A percentile compares a stretch with the other conserved stretches of the same genome.
Conservation (phyloP, 768 basidiomycete genomes). For the Albatrellus ellisii region DNA sequence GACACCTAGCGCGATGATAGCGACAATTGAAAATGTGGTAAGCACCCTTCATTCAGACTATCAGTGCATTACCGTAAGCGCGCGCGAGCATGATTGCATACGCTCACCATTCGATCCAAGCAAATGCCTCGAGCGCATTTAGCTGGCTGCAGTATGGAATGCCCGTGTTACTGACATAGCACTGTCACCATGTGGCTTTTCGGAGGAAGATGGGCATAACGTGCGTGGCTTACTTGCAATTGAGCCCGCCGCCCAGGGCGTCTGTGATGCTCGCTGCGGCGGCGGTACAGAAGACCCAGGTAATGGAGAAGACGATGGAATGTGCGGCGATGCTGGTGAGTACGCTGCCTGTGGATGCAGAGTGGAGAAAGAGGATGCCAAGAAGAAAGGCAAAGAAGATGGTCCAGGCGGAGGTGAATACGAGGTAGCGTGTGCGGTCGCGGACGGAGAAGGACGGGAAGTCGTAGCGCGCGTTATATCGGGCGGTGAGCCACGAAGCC, state of each 20-base stretch:
- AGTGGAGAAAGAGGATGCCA: conserved; percentile 39
- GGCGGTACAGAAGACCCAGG: conserved; percentile 72
- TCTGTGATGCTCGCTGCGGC: conserved; percentile 60
- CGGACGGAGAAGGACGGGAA: conserved; percentile 32
- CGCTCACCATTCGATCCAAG: conserved; percentile 62
- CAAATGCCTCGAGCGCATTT: conserved; percentile 62
- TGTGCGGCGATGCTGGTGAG: conserved; percentile 54
- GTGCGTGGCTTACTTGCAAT: conserved; percentile 42
- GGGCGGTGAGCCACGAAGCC: conserved; percentile 54
- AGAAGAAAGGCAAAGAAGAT: conserved; percentile 38
- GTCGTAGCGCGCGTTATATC: conserved; percentile 44
- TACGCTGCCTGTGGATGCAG: conserved; percentile 30
- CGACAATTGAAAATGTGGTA: conserved; percentile 43
- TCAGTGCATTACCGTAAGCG: too few species aligned
- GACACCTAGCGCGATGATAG: conserved; percentile 49
- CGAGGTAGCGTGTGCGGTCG: conserved; percentile 50
- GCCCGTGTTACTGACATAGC: conserved; percentile 22
- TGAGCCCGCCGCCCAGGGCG: conserved; percentile 51
- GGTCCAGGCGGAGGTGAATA: conserved; percentile 69
- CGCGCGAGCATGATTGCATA: not conserved
- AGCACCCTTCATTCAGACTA: conserved; percentile 36
- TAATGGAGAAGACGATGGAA: conserved; percentile 43
- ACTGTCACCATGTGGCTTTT: not conserved
- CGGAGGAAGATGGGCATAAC: not conserved
- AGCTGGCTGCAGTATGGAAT: conserved; percentile 64